Base-by-base conservation (phyloP, 257 asterid genomes). In the Verbascum thapsus region DNA sequence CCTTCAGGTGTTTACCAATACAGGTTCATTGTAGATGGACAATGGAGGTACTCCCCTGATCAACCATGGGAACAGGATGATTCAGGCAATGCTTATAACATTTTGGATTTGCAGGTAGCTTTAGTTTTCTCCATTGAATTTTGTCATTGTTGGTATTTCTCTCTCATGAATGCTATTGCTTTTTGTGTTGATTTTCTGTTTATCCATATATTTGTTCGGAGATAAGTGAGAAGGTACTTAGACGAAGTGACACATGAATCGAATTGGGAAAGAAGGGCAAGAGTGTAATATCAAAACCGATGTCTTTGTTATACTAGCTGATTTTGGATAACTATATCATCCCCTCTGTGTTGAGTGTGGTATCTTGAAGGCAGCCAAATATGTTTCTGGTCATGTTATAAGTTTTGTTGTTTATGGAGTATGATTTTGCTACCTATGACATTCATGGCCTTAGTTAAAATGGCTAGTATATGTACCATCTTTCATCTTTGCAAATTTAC, bases 1-100 rank as follows among this genome's bases (percentile, higher is more conserved):
- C 91, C 95, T 65, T 87, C 95, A 1, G 99, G 99, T 54, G 91
- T 94, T 71, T 94, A 87, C 72, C 95, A 83, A 49, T 94, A 87
- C 57, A 83, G 99, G 77, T 94, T 94, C 70, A 61, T 84, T 53
- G 96, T 94, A 44, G 99, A 94, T 80, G 99, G 98, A 42, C 90
- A 87, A 42, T 80, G 88, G 90, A 85, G 90, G 78, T 79, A 86
- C 74, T 77, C 95, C 57, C 90, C 95, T 17, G 98, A 90, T 70
- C 77, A 71, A 73, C 90, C 91, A 7, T 85, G 91, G 81, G 84
- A 79, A 41, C 88, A 80, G 70, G 96, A 90, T 69, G 97, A 86
- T 69, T 75, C 92, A 2, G 99, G 99, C 69, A 84, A 79, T 79
- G 79, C 88, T 58, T 82, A 74, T 58, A 94, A 94, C 81, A 79